A percentile compares a stretch with the other conserved stretches of the same genome.
Evolutionary conservation across 768 basidiomycete genomes (phyloP).

Genomic region (Suillus decipiens): DNA sequence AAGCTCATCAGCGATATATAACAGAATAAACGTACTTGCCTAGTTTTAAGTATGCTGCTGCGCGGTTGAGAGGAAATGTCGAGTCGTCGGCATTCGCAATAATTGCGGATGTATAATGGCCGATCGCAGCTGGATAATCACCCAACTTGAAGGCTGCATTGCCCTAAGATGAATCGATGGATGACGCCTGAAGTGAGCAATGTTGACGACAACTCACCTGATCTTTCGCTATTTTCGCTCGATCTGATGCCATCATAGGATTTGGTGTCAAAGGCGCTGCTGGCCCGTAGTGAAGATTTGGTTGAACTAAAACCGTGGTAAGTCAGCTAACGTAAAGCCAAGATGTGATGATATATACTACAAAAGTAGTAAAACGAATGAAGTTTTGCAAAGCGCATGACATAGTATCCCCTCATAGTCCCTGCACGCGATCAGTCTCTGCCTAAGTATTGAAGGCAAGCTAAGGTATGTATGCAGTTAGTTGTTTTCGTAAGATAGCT

Average conservation of each 20-base stretch:
- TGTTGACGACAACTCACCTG: conserved; percentile 20
- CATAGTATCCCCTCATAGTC: not conserved
- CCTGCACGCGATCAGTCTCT: not conserved
- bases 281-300: not conserved
- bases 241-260: conserved; percentile 40
- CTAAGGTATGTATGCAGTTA: not conserved
- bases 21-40: conserved; percentile 72
- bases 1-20: not conserved
- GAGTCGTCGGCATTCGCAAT: conserved; percentile 67
- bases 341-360: not conserved
- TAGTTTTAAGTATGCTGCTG: conserved; percentile 91
- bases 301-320: not conserved
- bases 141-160: conserved; percentile 84
- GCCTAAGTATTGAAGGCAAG: not conserved
- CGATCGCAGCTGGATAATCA: conserved; percentile 77
- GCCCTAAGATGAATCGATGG: conserved; percentile 51
- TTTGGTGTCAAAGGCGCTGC: not conserved
- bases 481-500: not conserved
- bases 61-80: conserved; percentile 86
- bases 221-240: conserved; percentile 36
- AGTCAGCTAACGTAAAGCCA: not conserved
- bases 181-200: not conserved
- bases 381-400: not conserved
- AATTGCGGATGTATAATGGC: conserved; percentile 83
- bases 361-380: not conserved